A percentile compares a stretch with the other conserved stretches of the same genome.
Conservation (phyloP, 345 rosid genomes). For the Eucalyptus microcorys region DNA sequence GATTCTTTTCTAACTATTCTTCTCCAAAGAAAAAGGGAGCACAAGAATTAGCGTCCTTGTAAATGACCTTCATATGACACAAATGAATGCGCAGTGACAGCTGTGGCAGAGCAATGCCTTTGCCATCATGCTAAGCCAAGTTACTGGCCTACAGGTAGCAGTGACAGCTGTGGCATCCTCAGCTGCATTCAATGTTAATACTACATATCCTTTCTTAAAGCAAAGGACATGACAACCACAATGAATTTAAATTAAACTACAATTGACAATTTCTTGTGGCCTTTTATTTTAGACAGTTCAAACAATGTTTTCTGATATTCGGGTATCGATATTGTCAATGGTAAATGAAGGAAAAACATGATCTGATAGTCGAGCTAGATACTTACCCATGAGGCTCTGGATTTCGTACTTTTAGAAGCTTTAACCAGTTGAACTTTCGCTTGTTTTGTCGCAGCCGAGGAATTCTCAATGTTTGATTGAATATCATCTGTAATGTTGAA, state of each 20-base stretch:
- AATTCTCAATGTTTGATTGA: constrained; percentile 40
- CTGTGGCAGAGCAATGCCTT: background rate
- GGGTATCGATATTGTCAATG: background rate
- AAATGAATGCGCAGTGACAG: background rate
- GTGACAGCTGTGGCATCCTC: background rate
- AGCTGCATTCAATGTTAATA: background rate
- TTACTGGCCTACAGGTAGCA: background rate
- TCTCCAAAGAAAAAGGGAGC: background rate
- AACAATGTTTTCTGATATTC: background rate
- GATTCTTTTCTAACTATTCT: background rate
- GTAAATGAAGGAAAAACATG: background rate
- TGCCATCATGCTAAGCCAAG: background rate
- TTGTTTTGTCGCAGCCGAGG: constrained; percentile 33
- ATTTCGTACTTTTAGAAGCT: constrained; percentile 47
- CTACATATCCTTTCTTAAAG: background rate
- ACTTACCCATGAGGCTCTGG: constrained; percentile 52
- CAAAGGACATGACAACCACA: background rate
- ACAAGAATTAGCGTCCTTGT: background rate
- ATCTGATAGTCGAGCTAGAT: background rate
- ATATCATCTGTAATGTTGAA: constrained; percentile 36
- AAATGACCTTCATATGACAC: background rate
- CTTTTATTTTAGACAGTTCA: background rate
- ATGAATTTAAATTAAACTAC: background rate
- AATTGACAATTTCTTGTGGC: background rate
- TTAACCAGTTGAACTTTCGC: constrained; percentile 38